Percentiles rank a stretch among this genome's conserved stretches.
These are phyloP conservation scores for Domatiomyces catenatus DNA, from an alignment of 2,329 filamentous ascomycete species.

Conservation along the genomic window DNA sequence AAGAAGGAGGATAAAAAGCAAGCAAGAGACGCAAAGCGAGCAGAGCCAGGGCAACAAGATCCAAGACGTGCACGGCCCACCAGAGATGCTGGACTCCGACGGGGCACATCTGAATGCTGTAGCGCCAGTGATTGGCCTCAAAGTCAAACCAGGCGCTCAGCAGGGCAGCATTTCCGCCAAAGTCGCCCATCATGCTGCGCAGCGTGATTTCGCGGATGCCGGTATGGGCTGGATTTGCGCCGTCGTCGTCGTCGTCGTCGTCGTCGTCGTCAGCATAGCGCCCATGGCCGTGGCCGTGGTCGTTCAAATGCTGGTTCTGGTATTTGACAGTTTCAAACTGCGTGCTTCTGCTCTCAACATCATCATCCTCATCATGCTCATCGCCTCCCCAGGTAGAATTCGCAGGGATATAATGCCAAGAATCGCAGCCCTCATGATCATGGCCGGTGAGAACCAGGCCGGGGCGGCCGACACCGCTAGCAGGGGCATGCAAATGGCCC, in stretches of 20 bases:
- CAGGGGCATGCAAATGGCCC: conserved; percentile 43
- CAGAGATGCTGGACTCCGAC: conserved; percentile 81
- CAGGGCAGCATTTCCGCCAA: conserved; percentile 78
- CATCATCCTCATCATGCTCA: not conserved
- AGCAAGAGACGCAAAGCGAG: not conserved
- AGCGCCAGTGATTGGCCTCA: conserved; percentile 57
- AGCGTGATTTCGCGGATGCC: conserved; percentile 81
- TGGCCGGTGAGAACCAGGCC: conserved; percentile 84
- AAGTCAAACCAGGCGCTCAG: conserved; percentile 81
- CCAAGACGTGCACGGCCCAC: conserved; percentile 75
- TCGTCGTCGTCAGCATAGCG: not conserved
- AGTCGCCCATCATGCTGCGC: conserved; percentile 96
- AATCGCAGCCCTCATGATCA: conserved; percentile 89
- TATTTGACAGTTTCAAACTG: not conserved
- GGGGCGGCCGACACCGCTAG: conserved; percentile 48
- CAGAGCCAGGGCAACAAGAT: conserved; percentile 36
- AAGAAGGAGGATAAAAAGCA: not conserved
- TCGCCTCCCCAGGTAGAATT: conserved; percentile 2
- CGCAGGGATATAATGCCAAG: conserved; percentile 53
- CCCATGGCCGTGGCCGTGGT: not conserved
- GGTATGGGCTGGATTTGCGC: conserved; percentile 23
- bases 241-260: conserved; percentile 20
- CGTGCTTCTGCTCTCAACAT: not conserved
- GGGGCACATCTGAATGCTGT: conserved; percentile 63
- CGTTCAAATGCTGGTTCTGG: not conserved